Conservation (phyloP, 2,329 filamentous ascomycete genomes). For the Diplodia seriata region DNA sequence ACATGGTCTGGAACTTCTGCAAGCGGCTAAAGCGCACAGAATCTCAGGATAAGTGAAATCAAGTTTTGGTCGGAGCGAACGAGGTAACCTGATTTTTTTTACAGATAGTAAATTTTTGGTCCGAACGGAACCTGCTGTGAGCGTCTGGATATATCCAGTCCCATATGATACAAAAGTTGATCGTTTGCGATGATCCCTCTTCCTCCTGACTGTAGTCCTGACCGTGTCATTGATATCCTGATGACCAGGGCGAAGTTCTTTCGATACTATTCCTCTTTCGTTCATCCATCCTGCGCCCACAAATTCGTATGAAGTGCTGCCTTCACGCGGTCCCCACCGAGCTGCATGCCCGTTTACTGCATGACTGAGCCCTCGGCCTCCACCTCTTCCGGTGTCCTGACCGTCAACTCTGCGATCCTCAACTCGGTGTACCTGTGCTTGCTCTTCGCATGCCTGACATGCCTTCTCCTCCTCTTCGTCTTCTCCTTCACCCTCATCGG, state of each 20-base stretch:
- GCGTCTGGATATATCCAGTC: background rate
- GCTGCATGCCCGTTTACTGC: background rate
- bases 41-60: background rate
- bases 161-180: conserved; percentile 3
- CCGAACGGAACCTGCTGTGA: conserved; percentile 1
- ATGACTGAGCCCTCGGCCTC: background rate
- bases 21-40: background rate
- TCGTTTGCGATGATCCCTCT: background rate
- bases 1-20: background rate
- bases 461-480: conserved; percentile 70
- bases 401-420: conserved; percentile 79
- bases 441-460: conserved; percentile 77
- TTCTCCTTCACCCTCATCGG: conserved; percentile 62
- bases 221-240: background rate
- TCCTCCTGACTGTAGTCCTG: background rate
- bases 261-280: background rate
- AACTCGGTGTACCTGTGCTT: conserved; percentile 91
- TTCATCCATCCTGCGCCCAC: background rate
- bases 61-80: background rate
- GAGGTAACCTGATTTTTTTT: background rate
- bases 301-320: background rate
- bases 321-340: too few species aligned
- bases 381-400: conserved; percentile 65
- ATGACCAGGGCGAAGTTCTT: background rate
- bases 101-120: background rate